Evolutionary conservation across 768 basidiomycete genomes (phyloP), one percentile per base, ranked within the genome.

Genomic region (Roridomyces roridus): DNA sequence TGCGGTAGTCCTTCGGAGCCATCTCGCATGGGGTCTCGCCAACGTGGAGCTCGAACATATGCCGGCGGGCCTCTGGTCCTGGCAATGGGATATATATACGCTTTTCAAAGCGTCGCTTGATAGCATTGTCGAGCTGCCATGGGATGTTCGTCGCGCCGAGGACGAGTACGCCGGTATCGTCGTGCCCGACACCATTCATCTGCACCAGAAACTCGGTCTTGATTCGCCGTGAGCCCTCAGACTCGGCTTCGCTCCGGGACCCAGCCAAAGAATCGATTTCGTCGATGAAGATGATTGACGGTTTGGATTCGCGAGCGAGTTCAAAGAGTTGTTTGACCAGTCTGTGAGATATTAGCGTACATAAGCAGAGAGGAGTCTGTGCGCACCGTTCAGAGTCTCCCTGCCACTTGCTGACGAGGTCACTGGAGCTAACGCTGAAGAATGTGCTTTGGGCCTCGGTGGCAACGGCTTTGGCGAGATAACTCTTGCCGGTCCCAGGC

Each of bases 371-470:
- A 55, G 40, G 23, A 28, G 37, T n/a, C 23, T 6, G 21, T 2
- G 72, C 86, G 69, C 59, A 92, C 95, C 96, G 80, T 76, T 98
- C 96, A 5, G 94, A 96, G 73, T 99, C 97, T 55, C 97, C 97
- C 77, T 98, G 97, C 97, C 97, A 99, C 72, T 98, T 99, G 73
- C 94, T 96, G 51, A 98, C 97, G 51, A 99, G 80, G 68, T 98
- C 97, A 70, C 88, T 89, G 21, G 92, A 94, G 67, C 91, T 94
- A 58, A 99, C 94, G 62, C 90, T 93, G 77, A 96, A 98, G 81
- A 99, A 99, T 9, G 96, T 98, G 72, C 95, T 95, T 77, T 98
- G 98, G 49, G 97, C 95, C 74, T 99, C 97, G 14, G 97, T 99
- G 17, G 97, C 97, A 21, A 99, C 97, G 0, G 97, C 97, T 72